These are phyloP conservation scores for Acorus gramineus DNA, from an alignment of 106 monocot species.

Conservation along the genomic window DNA sequence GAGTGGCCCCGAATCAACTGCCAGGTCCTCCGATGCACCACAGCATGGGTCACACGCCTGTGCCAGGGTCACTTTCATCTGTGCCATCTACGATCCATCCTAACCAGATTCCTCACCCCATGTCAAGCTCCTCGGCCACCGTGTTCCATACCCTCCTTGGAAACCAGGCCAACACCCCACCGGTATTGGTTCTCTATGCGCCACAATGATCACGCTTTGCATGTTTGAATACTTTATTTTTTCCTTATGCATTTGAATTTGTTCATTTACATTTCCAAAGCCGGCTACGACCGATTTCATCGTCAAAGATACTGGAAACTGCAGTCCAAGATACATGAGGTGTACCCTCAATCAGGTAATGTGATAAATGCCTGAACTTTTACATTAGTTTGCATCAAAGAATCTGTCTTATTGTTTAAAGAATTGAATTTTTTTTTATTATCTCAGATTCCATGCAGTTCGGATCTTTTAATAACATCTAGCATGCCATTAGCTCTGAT, in stretches of 20 bases:
- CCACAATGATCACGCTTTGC: too few species aligned
- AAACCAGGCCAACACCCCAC: constrained; percentile 64
- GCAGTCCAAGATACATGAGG: constrained; percentile 92
- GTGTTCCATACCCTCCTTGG: constrained; percentile 81
- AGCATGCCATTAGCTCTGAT: constrained; percentile 84
- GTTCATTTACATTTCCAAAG: constrained; percentile 21
- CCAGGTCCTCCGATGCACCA: constrained; percentile 33
- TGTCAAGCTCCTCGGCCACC: constrained; percentile 42
- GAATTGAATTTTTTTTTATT: constrained; percentile 1
- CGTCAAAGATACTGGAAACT: constrained; percentile 86
- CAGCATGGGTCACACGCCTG: constrained; percentile 56
- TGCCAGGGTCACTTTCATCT: constrained; percentile 36
- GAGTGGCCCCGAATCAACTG: not conserved
- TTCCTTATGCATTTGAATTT: not conserved
- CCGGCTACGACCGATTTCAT: constrained; percentile 82
- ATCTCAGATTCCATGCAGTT: constrained; percentile 79
- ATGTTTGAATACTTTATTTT: not conserved
- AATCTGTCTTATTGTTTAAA: not conserved
- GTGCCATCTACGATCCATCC: constrained; percentile 84
- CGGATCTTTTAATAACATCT: constrained; percentile 75
- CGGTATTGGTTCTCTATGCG: constrained; percentile 27
- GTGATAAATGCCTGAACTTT: too few species aligned
- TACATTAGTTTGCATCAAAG: too few species aligned
- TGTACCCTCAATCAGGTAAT: constrained; percentile 91
- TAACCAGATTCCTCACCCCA: constrained; percentile 81